Evolutionary conservation across 495 filamentous ascomycete species (phyloP), one percentile per base, ranked within the genome.

Genomic region (Cudoniella acicularis): DNA sequence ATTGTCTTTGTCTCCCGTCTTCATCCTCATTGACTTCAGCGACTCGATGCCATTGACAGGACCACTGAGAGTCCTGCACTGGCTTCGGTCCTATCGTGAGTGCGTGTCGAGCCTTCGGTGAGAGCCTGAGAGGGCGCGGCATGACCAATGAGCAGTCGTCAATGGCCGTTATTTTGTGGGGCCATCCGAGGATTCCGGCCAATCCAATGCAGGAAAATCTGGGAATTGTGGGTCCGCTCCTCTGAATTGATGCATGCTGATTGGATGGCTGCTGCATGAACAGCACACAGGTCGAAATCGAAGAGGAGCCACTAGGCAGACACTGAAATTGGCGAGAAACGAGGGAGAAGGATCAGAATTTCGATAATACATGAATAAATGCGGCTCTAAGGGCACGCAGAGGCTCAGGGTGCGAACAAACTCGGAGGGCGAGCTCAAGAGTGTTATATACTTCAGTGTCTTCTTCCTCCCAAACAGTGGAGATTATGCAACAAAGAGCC

Each of bases 391-490:
- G 30, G 6, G 4, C 30, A 6, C 30, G 13, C 4, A 36, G 30
- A 36, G 30, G 30, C 30, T 36, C 30, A 36, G 1, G 74, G 77
- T 1, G 85, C 77, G 9, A 84, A 74, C 3, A 92, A 1, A 82
- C 86, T 30, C 91, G 76, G 3, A 90, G 75, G 54, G 55, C 57
- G 36, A 27, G 40, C 25, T 10, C 54, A 41, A 42, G 24, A 21
- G 23, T 45, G 49, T 58, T 58, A 63, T 63, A 58, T 10, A 23
- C 45, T 50, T 50, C 49, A 3, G n/a, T 41, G 10, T 51, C 59
- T 23, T 24, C 50, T 50, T 46, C 13, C 18, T 17, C 25, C 54
- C 49, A 54, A 54, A 50, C 49, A 43, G 54, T 55, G 55, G 54
- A 63, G 54, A 58, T 63, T 58, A 63, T 63, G 54, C 54, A 43